Evolutionary conservation across 78 protist species (phyloP).

Genomic region (Salpingoeca rosetta): DNA sequence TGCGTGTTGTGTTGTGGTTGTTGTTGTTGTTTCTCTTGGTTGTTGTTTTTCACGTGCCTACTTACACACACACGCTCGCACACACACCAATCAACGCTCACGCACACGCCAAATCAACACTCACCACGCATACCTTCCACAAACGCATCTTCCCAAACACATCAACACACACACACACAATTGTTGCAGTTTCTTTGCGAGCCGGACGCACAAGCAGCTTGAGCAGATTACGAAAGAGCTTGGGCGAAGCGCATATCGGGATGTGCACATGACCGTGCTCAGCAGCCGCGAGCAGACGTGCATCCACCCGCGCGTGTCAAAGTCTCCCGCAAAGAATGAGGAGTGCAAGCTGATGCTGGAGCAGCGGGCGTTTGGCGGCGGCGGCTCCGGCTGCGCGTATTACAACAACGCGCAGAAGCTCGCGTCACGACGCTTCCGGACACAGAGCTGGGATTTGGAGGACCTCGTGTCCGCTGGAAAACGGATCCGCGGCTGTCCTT

Average conservation of each 20-base stretch:
- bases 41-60: no score
- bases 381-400: conserved; percentile 1
- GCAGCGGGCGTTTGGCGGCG: neutral
- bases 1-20: no score
- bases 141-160: no score
- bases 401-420: neutral
- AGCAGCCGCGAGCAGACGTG: conserved; percentile 46
- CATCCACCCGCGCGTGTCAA: conserved; percentile 14
- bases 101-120: no score
- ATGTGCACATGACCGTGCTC: conserved; percentile 16
- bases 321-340: neutral
- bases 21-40: no score
- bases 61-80: no score
- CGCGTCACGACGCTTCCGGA: neutral
- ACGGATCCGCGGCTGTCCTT: conserved; percentile 26
- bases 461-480: conserved; percentile 22
- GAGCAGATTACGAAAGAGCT: conserved; percentile 34
- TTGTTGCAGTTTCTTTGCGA: conserved; percentile 5
- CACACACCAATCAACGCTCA: no score
- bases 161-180: no score
- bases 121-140: no score
- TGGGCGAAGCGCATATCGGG: neutral
- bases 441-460: conserved; percentile 21
- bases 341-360: conserved; percentile 14
- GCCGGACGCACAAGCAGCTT: conserved; percentile 50